Base-by-base conservation (phyloP, 352 stramenopile genomes). In the Globisporangium uncinulatum region DNA sequence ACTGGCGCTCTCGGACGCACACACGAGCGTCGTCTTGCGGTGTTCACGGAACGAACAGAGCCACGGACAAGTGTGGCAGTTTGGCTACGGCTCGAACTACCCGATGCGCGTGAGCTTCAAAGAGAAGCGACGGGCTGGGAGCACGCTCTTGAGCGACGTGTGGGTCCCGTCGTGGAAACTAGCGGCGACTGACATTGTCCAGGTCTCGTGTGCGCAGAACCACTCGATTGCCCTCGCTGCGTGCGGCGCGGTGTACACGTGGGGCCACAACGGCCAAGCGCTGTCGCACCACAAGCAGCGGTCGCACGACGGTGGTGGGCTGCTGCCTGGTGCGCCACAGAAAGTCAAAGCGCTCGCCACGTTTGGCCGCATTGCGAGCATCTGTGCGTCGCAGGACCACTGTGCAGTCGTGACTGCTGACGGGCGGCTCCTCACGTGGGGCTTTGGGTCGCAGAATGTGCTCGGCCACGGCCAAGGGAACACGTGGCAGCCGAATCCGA, bases 401-500 rank as follows among this genome's bases (percentile, higher is more conserved):
- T 94, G 83, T 53, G 83, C 81, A 20, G 80, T 94, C 4, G 79
- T 91, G 20, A 82, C 81, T 0, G 51, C 69, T 19, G 54, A 73
- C 42, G 83, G 83, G 1, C 72, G 89, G 62, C 66, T 94, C 15
- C 70, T 92, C 21, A 89, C 83, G 5, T 93, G 83, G 83, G 83
- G 79, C 3, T 85, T 74, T 44, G 83, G 79, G 15, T 61, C 77
- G 17, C 76, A 91, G 54, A 83, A 82, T 52, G 73, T 89, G 21
- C 59, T 93, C 19, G 83, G 83, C 0, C 83, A 93, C 54, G 83
- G 79, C 14, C 64, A 71, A 32, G 76, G 73, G 1, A 91, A 87
- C 48, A 87, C 80, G 17, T 93, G 81, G 81, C 83, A 91, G 48
- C 80, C 79, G 9, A 81, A 67, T 49, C 83, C 83, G n/a, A 93